phyloP scores from a whole-genome alignment of 192 early-diverging fungal genomes.

The Coemansia sp. region DNA sequence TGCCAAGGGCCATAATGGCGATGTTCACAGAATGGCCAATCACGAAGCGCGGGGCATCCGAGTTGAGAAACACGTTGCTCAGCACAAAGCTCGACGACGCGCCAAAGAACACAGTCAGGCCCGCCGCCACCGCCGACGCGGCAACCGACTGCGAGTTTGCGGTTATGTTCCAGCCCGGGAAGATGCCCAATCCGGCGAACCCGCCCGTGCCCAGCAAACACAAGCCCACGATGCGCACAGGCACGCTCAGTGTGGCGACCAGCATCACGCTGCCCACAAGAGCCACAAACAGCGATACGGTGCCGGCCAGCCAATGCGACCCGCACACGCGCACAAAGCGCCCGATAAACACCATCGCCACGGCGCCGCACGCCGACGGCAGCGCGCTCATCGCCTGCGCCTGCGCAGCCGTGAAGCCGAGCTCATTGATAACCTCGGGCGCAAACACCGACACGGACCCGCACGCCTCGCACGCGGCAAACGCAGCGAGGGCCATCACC shows the following conservation, averaged over 20 bases:
- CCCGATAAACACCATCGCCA: conserved; percentile 27
- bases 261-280: conserved; percentile 28
- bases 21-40: conserved; percentile 41
- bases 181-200: conserved; percentile 27
- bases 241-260: conserved; percentile 24
- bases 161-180: conserved; percentile 43
- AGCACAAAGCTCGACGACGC: conserved; percentile 20
- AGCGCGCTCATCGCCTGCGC: conserved; percentile 47
- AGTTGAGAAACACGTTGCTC: conserved; percentile 47
- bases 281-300: background rate
- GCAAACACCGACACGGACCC: conserved; percentile 35
- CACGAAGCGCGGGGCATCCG: conserved; percentile 38
- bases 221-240: conserved; percentile 29
- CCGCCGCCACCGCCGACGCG: conserved; percentile 35
- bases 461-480: conserved; percentile 24
- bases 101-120: conserved; percentile 45
- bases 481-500: conserved; percentile 31
- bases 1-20: conserved; percentile 18
- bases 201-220: conserved; percentile 36
- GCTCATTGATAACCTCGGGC: conserved; percentile 45
- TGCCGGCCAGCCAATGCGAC: conserved; percentile 30
- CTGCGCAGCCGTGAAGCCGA: conserved; percentile 35
- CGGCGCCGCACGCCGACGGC: conserved; percentile 30
- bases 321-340: conserved; percentile 15
- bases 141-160: conserved; percentile 32